These are phyloP conservation scores for Melanomma pulvis-pyrius DNA, from an alignment of 495 filamentous ascomycete genomes.

Conservation along the genomic window DNA sequence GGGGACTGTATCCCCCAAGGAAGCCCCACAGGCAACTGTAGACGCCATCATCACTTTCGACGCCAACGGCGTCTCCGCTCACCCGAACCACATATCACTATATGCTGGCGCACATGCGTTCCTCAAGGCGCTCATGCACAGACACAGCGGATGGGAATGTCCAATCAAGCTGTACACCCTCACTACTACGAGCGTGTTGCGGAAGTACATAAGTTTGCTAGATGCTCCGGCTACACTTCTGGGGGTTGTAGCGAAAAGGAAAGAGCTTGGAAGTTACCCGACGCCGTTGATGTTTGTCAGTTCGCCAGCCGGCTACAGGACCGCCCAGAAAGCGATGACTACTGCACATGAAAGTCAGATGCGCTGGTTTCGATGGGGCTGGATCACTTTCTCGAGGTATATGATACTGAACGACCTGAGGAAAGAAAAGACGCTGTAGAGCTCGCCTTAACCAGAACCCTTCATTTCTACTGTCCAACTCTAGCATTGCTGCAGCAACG, in stretches of 20 bases:
- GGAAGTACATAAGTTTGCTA: conserved; percentile 80
- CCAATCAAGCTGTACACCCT: conserved; percentile 85
- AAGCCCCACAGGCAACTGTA: conserved; percentile 58
- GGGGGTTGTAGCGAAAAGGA: conserved; percentile 42
- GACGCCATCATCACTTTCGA: conserved; percentile 92
- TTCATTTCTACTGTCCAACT: background rate
- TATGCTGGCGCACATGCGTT: conserved; percentile 81
- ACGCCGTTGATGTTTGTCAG: conserved; percentile 69
- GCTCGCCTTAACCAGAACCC: background rate
- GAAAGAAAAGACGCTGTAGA: conserved; percentile 55
- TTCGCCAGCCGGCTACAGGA: conserved; percentile 60
- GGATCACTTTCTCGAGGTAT: conserved; percentile 88
- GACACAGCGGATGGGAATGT: conserved; percentile 65
- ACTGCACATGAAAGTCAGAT: conserved; percentile 91
- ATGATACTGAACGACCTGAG: conserved; percentile 93
- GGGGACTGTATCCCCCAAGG: conserved; percentile 44
- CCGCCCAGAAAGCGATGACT: conserved; percentile 83
- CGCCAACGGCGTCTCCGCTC: conserved; percentile 71
- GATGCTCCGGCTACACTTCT: conserved; percentile 70
- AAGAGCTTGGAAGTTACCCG: conserved; percentile 51
- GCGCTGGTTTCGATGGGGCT: conserved; percentile 97
- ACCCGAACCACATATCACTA: conserved; percentile 89
- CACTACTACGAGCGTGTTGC: conserved; percentile 63
- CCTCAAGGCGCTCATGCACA: conserved; percentile 61
- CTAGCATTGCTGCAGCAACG: background rate